phyloP scores from a whole-genome alignment of 202 grass and related monocot species.

The Bolboschoenoplectus hybrid region DNA sequence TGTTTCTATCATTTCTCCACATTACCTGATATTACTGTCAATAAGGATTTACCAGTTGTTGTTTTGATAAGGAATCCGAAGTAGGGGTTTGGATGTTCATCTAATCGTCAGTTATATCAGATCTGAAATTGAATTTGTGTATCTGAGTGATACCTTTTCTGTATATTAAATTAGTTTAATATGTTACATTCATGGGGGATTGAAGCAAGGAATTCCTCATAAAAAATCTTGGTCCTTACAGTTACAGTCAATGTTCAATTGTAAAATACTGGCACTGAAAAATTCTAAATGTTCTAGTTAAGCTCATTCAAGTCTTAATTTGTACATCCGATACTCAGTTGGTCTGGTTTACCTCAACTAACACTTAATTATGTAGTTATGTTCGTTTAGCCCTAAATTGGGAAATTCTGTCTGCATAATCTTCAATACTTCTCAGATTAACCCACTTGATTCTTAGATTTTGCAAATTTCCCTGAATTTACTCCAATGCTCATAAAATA shows the following conservation, averaged over 20 bases:
- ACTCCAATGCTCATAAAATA: conserved; percentile 3
- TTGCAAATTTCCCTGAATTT: not conserved
- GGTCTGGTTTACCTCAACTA: not conserved
- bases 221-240: not conserved
- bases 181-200: not conserved
- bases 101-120: not conserved
- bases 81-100: not conserved
- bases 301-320: not conserved
- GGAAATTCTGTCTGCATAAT: conserved; percentile 25
- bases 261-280: not conserved
- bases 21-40: not conserved
- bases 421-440: not conserved
- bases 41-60: not conserved
- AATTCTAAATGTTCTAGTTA: not conserved
- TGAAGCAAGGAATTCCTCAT: not conserved
- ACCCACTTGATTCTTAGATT: not conserved
- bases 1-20: not conserved
- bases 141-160: not conserved
- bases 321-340: not conserved
- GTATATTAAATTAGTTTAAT: not conserved
- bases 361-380: conserved; percentile 13
- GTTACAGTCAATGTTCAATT: not conserved
- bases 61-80: not conserved
- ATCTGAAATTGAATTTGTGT: conserved; percentile 36
- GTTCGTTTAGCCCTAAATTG: conserved; percentile 8